Conservation (phyloP, 306 rosid genomes). For the Cicer arietinum region DNA sequence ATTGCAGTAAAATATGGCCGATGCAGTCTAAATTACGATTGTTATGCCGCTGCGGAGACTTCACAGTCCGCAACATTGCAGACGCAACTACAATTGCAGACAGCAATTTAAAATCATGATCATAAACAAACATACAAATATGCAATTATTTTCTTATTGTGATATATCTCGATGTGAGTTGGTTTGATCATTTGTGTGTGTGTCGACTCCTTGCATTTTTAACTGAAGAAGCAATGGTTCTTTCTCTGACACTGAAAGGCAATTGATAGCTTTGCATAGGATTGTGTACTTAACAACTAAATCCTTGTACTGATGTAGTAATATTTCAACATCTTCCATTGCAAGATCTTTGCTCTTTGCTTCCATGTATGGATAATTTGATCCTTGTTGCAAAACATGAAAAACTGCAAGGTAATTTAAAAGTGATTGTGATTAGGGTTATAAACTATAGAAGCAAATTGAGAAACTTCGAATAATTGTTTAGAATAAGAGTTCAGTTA, state of each 20-base stretch:
- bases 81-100: too few species aligned
- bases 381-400: constrained; percentile 42
- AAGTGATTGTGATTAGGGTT: not conserved
- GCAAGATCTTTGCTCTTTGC: constrained; percentile 63
- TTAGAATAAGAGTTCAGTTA: not conserved
- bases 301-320: constrained; percentile 61
- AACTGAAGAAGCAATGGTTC: constrained; percentile 48
- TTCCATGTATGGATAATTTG: constrained; percentile 66
- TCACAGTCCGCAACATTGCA: too few species aligned
- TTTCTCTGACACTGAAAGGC: constrained; percentile 49
- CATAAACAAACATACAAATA: not conserved
- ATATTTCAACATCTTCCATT: constrained; percentile 58
- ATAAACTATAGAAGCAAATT: not conserved
- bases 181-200: not conserved
- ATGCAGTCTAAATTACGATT: too few species aligned
- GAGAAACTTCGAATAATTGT: too few species aligned
- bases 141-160: not conserved
- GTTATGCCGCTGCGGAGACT: too few species aligned
- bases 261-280: constrained; percentile 49
- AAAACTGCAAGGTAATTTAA: constrained; percentile 28
- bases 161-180: not conserved
- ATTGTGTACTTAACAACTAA: constrained; percentile 60
- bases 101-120: too few species aligned
- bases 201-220: constrained; percentile 34
- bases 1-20: too few species aligned